Base-by-base conservation (phyloP, 768 basidiomycete genomes). In the Boletus rubroflammeus region DNA sequence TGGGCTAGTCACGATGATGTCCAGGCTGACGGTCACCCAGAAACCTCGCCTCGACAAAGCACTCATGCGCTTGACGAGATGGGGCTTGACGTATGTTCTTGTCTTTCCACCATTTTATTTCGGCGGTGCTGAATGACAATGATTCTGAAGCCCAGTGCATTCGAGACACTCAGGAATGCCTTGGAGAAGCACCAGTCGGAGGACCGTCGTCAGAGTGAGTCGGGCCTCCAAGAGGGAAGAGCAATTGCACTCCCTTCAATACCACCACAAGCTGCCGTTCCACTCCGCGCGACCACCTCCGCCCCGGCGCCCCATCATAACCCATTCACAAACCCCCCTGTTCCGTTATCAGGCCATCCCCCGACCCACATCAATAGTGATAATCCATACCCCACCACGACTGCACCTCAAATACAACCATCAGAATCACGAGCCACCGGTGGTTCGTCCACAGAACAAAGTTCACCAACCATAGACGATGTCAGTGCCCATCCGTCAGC, bases 61-160 rank as follows among this genome's bases (percentile, higher is more conserved):
- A 57, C 67, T n/a, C 76, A 78, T 49, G 75, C 72, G 25, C 69
- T 85, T 28, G 84, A 85, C 60, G 80, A 83, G 65, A 69, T 75
- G 42, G 84, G 75, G 0, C 59, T 77, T 29, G 75, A 84, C 59
- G 84, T 85, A 61, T 34, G 82, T 67, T 47, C 7, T 40, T 39
- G n/a, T 40, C 15, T 26, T 21, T 29, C 31, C 0, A 23, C 21
- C 21, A 2, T 35, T 35, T 15, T 2, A 5, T 35, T 41, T 19
- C 19, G 1, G 17, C 23, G 13, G 7, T 10, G 28, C 62, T 49
- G 51, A 51, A 34, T n/a, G n/a, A n/a, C n/a, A 26, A 47, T 35
- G 3, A 31, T 28, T 28, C 8, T 26, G 8, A 41, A 84, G 84
- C 75, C 78, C 2, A 57, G 70, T 34, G 75, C 80, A 1, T 82